Conservation (phyloP, 768 basidiomycete species). For the Mycena rebaudengoi region DNA sequence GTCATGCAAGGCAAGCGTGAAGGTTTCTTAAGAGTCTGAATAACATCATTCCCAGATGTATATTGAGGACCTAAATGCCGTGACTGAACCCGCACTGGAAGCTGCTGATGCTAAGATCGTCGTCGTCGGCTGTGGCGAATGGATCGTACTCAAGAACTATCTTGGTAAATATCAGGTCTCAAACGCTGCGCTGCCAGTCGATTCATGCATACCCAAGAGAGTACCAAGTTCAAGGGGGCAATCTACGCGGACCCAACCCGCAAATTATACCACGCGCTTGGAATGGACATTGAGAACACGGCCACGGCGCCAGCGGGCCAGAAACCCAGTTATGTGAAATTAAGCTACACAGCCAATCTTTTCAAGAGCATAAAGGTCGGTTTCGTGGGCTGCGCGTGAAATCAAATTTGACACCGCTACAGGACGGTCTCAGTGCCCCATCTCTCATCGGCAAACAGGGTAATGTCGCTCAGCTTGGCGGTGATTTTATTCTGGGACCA, state of each 20-base stretch:
- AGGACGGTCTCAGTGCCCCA: constrained; percentile 51
- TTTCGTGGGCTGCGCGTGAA: not conserved
- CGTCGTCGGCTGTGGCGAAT: constrained; percentile 70
- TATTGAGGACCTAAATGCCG: constrained; percentile 52
- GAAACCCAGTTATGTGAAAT: constrained; percentile 56
- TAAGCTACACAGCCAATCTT: constrained; percentile 38
- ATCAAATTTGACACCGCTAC: not conserved
- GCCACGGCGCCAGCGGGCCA: constrained; percentile 52
- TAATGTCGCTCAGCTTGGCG: constrained; percentile 67
- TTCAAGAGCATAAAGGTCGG: constrained; percentile 44
- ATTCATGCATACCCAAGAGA: constrained; percentile 34
- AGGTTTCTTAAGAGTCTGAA: not conserved
- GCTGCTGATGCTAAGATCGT: constrained; percentile 51
- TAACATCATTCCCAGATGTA: constrained; percentile 48
- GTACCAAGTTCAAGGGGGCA: constrained; percentile 50
- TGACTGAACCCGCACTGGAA: constrained; percentile 50
- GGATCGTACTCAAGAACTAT: constrained; percentile 58
- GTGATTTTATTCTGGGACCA: constrained; percentile 69
- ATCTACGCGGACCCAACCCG: constrained; percentile 76
- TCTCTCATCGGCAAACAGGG: constrained; percentile 67
- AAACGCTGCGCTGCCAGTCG: not conserved
- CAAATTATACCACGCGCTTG: constrained; percentile 64
- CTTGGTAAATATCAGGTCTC: constrained; percentile 47
- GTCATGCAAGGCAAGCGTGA: constrained; percentile 53
- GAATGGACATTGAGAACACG: constrained; percentile 64